Evolutionary conservation across 441 rosid species (phyloP).

Genomic region (Arabidopsis lyrata): DNA sequence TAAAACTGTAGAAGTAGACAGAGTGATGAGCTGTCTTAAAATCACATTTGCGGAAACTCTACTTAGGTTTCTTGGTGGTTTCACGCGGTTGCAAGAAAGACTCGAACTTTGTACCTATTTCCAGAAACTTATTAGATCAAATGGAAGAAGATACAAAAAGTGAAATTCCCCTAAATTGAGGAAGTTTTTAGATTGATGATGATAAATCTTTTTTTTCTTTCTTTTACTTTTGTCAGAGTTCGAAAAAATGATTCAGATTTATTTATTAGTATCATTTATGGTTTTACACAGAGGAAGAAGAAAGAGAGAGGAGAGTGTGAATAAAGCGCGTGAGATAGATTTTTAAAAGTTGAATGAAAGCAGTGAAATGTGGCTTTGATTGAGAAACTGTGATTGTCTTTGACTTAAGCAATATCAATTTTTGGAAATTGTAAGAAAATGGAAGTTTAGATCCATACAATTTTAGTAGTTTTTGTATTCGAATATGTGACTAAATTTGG

Average conservation of each 20-base stretch:
- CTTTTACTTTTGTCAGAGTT: slow-evolving; percentile 15
- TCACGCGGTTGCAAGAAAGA: slow-evolving; percentile 41
- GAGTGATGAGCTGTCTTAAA: slow-evolving; percentile 40
- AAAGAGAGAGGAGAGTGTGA: slow-evolving; percentile 4
- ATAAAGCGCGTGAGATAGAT: slow-evolving; percentile 34
- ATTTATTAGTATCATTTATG: slow-evolving; percentile 17
- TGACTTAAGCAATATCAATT: not conserved
- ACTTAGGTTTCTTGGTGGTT: not conserved
- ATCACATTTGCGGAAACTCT: slow-evolving; percentile 35
- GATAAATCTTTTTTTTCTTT: not conserved
- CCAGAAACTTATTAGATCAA: slow-evolving; percentile 19
- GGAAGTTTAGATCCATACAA: not conserved
- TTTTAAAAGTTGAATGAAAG: slow-evolving; percentile 1
- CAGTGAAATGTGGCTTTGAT: slow-evolving; percentile 46
- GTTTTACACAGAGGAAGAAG: slow-evolving; percentile 16
- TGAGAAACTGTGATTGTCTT: slow-evolving; percentile 32
- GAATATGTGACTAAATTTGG: not conserved
- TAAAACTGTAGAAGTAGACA: slow-evolving; percentile 23
- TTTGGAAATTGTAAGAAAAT: not conserved
- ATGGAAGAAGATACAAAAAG: not conserved
- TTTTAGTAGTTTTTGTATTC: not conserved
- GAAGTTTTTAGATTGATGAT: not conserved
- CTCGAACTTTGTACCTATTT: slow-evolving; percentile 29
- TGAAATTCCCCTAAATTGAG: slow-evolving; percentile 12
- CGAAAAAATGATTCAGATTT: not conserved